Evolutionary conservation across 768 basidiomycete species (phyloP).

Genomic region (Rhizopogon vesiculosus): DNA sequence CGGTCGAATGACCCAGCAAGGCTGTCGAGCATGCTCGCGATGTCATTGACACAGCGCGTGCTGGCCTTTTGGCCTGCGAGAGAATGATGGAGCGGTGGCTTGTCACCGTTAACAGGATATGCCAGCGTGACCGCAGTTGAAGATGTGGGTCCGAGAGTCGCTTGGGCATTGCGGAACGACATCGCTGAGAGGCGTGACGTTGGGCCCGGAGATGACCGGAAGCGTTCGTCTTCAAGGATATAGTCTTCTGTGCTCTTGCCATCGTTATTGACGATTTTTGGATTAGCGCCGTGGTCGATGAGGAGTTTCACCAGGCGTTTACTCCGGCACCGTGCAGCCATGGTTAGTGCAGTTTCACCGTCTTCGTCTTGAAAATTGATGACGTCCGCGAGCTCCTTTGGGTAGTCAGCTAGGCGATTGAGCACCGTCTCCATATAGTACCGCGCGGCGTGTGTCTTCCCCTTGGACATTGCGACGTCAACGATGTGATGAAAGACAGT

Average conservation of each 20-base stretch:
- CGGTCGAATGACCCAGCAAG: slow-evolving; percentile 88
- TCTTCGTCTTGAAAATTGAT: slow-evolving; percentile 99
- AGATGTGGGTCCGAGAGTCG: slow-evolving; percentile 37
- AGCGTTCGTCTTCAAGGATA: slow-evolving; percentile 96
- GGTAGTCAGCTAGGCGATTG: slow-evolving; percentile 82
- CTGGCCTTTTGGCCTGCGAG: slow-evolving; percentile 81
- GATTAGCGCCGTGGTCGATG: slow-evolving; percentile 94
- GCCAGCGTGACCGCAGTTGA: slow-evolving; percentile 20
- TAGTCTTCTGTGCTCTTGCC: slow-evolving; percentile 98
- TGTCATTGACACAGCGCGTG: slow-evolving; percentile 79
- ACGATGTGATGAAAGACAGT: slow-evolving; percentile 98
- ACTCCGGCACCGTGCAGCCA: slow-evolving; percentile 93
- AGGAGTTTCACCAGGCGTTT: slow-evolving; percentile 94
- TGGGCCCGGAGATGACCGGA: slow-evolving; percentile 85
- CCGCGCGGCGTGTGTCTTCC: slow-evolving; percentile 94
- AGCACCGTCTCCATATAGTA: slow-evolving; percentile 99
- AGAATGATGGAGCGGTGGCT: slow-evolving; percentile 79
- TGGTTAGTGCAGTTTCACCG: slow-evolving; percentile 94
- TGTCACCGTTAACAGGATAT: slow-evolving; percentile 49
- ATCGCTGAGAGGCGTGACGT: slow-evolving; percentile 60
- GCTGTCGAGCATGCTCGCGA: slow-evolving; percentile 81
- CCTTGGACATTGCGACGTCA: slow-evolving; percentile 95
- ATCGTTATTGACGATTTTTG: slow-evolving; percentile 90
- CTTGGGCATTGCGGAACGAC: slow-evolving; percentile 72
- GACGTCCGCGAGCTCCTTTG: slow-evolving; percentile 93